These are phyloP conservation scores for Suillus fuscotomentosus DNA, from an alignment of 768 basidiomycete genomes.

Conservation along the genomic window DNA sequence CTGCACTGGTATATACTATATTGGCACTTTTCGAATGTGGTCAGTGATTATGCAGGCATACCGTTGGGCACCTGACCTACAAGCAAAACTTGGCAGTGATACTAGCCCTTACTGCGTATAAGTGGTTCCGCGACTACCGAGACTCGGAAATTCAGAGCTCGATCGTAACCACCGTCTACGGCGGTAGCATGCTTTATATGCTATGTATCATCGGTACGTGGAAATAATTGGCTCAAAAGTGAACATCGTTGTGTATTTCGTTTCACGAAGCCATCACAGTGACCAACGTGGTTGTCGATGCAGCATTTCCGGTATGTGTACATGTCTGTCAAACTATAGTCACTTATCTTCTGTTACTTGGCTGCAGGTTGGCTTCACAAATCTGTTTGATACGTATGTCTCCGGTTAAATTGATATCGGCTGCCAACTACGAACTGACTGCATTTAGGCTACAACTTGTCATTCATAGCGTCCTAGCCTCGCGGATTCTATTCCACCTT, in stretches of 20 bases:
- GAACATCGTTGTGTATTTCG: not conserved
- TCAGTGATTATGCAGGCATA: not conserved
- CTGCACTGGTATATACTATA: not conserved
- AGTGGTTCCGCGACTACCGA: slow-evolving; percentile 1
- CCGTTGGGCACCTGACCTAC: not conserved
- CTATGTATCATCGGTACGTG: slow-evolving; percentile 15
- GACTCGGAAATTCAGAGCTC: slow-evolving; percentile 1
- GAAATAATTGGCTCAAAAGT: not conserved
- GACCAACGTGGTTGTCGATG: slow-evolving; percentile 8
- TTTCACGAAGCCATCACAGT: slow-evolving; percentile 13
- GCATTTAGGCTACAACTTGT: slow-evolving; percentile 17
- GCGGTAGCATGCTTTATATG: slow-evolving; percentile 19
- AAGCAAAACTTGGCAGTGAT: not conserved
- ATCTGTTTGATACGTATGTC: not conserved
- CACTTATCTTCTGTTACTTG: not conserved
- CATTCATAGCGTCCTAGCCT: slow-evolving; percentile 24
- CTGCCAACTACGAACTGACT: not conserved
- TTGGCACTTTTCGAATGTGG: not conserved
- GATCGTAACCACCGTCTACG: slow-evolving; percentile 13
- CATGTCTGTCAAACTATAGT: not conserved
- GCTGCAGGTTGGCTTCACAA: not conserved
- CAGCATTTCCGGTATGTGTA: slow-evolving; percentile 10
- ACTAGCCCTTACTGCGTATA: slow-evolving; percentile 2
- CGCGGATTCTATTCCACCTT: slow-evolving; percentile 29
- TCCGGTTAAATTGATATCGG: not conserved